These are phyloP conservation scores for Nitzschia putrida DNA, from an alignment of 108 stramenopile species.

Conservation along the genomic window DNA sequence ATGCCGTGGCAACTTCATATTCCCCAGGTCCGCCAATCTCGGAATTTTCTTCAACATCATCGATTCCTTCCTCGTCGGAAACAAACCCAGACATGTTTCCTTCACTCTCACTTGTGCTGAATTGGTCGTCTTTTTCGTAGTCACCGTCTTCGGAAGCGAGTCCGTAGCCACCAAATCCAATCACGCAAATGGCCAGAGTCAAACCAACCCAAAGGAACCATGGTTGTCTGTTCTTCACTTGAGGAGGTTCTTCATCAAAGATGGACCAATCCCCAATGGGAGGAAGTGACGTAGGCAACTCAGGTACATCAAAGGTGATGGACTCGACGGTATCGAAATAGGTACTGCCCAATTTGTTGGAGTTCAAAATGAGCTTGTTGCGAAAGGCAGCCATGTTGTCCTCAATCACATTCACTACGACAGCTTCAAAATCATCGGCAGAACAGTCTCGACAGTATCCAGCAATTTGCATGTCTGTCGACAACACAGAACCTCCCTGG, in stretches of 20 bases:
- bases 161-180: background rate
- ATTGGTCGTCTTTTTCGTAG: conserved; percentile 17
- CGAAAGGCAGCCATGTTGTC: conserved; percentile 11
- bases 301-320: conserved; percentile 18
- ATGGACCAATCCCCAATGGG: conserved; percentile 20
- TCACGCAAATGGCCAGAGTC: background rate
- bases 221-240: conserved; percentile 9
- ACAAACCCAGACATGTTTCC: background rate
- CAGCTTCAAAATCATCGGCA: conserved; percentile 6
- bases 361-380: conserved; percentile 10
- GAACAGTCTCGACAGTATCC: conserved; percentile 33
- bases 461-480: conserved; percentile 17
- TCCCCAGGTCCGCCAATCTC: background rate
- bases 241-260: conserved; percentile 15
- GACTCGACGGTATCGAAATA: conserved; percentile 16
- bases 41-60: background rate
- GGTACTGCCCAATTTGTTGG: background rate
- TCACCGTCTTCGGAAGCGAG: background rate
- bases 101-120: conserved; percentile 24
- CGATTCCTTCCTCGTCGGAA: conserved; percentile 1
- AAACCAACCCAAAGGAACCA: conserved; percentile 37
- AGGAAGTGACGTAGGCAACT: conserved; percentile 13
- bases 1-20: background rate
- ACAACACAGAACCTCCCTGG: background rate
- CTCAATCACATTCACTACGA: conserved; percentile 15